Evolutionary conservation across 2,329 filamentous ascomycete genomes (phyloP).

Genomic region (Nigrospora sphaerica): DNA sequence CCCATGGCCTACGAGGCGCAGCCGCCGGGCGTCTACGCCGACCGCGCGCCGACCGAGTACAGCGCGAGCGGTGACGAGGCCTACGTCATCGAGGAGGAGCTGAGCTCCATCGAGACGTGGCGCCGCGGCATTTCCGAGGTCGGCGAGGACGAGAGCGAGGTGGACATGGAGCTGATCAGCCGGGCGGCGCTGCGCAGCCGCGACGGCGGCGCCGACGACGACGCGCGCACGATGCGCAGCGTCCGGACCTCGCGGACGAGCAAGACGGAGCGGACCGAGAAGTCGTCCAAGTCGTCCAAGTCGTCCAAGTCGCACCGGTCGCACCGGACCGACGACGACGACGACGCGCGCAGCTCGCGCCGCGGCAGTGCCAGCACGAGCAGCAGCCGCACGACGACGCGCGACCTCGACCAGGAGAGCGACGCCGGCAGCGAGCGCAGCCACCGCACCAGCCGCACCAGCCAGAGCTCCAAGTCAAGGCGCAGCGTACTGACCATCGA

Average conservation of each 20-base stretch:
- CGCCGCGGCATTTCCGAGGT: slow-evolving; percentile 45
- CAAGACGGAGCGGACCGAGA: slow-evolving; percentile 16
- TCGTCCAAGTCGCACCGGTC: slow-evolving; percentile 13
- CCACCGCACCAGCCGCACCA: slow-evolving; percentile 17
- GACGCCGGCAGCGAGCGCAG: slow-evolving; percentile 24
- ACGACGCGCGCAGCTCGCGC: slow-evolving; percentile 2
- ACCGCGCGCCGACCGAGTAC: slow-evolving; percentile 5
- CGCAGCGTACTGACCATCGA: slow-evolving; percentile 23
- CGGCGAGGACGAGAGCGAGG: slow-evolving; percentile 35
- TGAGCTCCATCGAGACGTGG: slow-evolving; percentile 53
- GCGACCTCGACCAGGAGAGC: slow-evolving; percentile 23
- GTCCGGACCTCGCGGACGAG: slow-evolving; percentile 20
- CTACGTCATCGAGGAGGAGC: slow-evolving; percentile 48
- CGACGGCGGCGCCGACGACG: slow-evolving; percentile 32
- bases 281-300: slow-evolving; percentile 21
- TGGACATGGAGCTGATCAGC: slow-evolving; percentile 51
- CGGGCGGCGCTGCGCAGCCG: slow-evolving; percentile 36
- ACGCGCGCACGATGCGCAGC: slow-evolving; percentile 21
- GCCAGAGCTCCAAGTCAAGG: slow-evolving; percentile 25
- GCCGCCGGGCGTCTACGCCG: neutral
- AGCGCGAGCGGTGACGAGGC: slow-evolving; percentile 43
- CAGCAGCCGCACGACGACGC: slow-evolving; percentile 14
- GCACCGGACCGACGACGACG: slow-evolving; percentile 9
- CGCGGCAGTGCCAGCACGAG: slow-evolving; percentile 11
- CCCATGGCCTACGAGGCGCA: slow-evolving; percentile 11